Evolutionary conservation across 2,329 filamentous ascomycete species (phyloP).

Genomic region (Aspergillus thermomutatus): DNA sequence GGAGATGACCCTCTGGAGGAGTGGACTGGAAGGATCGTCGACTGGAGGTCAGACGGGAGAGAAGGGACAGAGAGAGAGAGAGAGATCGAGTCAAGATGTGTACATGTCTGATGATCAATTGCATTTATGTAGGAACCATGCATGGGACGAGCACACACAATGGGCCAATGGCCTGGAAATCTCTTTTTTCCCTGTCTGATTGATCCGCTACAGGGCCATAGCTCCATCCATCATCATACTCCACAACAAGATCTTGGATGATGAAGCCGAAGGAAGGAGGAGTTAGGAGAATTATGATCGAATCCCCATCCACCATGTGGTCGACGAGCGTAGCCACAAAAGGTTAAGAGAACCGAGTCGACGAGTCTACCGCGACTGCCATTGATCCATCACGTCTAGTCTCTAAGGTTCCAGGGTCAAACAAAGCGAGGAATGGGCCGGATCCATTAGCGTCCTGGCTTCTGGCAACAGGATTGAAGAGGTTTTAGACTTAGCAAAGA

Average conservation of each 20-base stretch:
- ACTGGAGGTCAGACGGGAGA: too few relatives aligned
- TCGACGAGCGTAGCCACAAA: neutral
- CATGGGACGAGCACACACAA: neutral
- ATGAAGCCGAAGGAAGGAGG: neutral
- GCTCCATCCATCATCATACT: too few relatives aligned
- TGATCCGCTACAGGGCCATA: too few relatives aligned
- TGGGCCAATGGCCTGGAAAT: too few relatives aligned
- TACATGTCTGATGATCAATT: neutral
- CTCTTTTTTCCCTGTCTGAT: too few relatives aligned
- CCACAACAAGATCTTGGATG: too few relatives aligned
- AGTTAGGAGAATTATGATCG: neutral
- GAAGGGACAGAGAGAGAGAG: neutral
- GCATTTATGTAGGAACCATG: neutral
- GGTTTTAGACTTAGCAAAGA: neutral
- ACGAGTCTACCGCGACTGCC: neutral
- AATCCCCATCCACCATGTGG: neutral
- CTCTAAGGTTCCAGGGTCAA: neutral
- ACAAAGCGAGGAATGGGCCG: neutral
- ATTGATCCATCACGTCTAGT: neutral
- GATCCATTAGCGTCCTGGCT: neutral
- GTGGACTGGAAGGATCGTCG: conserved; percentile 3
- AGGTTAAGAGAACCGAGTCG: neutral
- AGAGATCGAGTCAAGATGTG: neutral
- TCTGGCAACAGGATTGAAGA: too few relatives aligned
- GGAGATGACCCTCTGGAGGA: conserved; percentile 4